phyloP scores from a whole-genome alignment of 495 filamentous ascomycete species.

The Penicillium coffeae region DNA sequence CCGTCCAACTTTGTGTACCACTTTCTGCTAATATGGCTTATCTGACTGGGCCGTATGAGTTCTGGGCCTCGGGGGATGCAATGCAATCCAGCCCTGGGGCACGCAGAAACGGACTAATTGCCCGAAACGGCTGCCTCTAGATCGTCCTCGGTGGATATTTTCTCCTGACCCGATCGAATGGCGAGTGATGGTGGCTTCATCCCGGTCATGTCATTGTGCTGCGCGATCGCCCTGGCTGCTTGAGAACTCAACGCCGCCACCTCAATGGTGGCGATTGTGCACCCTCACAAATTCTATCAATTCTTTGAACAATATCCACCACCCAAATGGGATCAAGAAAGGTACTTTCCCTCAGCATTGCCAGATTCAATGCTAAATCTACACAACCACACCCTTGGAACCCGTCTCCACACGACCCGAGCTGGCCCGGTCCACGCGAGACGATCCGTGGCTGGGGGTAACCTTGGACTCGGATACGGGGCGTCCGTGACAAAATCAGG shows the following conservation, averaged over 20 bases:
- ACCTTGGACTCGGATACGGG: not conserved
- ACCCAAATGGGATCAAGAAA: too few species aligned
- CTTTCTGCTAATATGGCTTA: not conserved
- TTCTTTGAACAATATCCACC: too few species aligned
- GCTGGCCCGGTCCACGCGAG: slow-evolving; percentile 20
- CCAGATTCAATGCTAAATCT: not conserved
- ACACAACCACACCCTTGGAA: slow-evolving; percentile 8
- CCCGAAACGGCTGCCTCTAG: slow-evolving; percentile 17
- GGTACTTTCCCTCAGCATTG: not conserved
- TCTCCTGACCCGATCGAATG: slow-evolving; percentile 15
- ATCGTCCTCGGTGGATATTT: slow-evolving; percentile 20
- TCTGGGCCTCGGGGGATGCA: slow-evolving; percentile 4
- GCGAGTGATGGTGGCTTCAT: slow-evolving; percentile 5
- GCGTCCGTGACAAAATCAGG: slow-evolving; percentile 7
- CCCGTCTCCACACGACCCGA: slow-evolving; percentile 9
- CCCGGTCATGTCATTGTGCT: slow-evolving; percentile 17
- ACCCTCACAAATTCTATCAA: not conserved
- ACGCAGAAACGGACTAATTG: slow-evolving; percentile 26
- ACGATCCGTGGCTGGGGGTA: slow-evolving; percentile 14
- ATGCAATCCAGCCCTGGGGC: slow-evolving; percentile 10
- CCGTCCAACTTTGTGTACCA: not conserved
- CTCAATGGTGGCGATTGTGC: not conserved
- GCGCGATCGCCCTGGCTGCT: not conserved
- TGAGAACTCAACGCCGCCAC: not conserved
- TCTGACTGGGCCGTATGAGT: not conserved